Percentiles rank a stretch among this genome's conserved stretches.
Evolutionary conservation across 208 protist species (phyloP).

Genomic region (Wallacemonas sp.): DNA sequence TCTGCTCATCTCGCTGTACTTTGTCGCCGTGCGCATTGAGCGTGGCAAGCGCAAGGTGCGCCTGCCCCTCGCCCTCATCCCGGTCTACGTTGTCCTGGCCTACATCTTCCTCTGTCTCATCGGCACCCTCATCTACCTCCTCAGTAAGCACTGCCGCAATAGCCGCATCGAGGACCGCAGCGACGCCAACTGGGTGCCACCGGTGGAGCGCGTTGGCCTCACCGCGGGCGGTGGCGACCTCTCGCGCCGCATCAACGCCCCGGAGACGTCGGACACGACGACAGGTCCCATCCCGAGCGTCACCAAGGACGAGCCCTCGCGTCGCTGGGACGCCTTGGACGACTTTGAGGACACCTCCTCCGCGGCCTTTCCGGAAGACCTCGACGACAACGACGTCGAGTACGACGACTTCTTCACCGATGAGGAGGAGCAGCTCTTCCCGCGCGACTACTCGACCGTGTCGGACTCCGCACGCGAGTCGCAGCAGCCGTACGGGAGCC

Average conservation of each 20-base stretch:
- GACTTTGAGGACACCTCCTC: constrained; percentile 31
- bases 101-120: constrained; percentile 74
- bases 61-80: constrained; percentile 61
- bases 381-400: constrained; percentile 30
- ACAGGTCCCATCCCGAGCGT: constrained; percentile 20
- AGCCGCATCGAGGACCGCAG: constrained; percentile 37
- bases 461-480: constrained; percentile 10
- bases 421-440: constrained; percentile 50
- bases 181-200: constrained; percentile 50
- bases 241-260: background rate
- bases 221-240: constrained; percentile 13
- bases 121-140: constrained; percentile 65
- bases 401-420: constrained; percentile 71
- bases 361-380: constrained; percentile 30
- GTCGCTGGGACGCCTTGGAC: constrained; percentile 58
- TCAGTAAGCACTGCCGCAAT: constrained; percentile 27
- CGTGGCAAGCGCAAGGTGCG: constrained; percentile 40
- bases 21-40: constrained; percentile 74
- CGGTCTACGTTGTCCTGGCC: constrained; percentile 67
- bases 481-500: constrained; percentile 22
- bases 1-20: constrained; percentile 78
- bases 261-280: constrained; percentile 22
- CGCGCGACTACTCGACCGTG: constrained; percentile 4
- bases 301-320: constrained; percentile 27
- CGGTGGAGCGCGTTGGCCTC: constrained; percentile 26